Evolutionary conservation across 331 rosid species (phyloP).

Genomic region (Ulmus americana): DNA sequence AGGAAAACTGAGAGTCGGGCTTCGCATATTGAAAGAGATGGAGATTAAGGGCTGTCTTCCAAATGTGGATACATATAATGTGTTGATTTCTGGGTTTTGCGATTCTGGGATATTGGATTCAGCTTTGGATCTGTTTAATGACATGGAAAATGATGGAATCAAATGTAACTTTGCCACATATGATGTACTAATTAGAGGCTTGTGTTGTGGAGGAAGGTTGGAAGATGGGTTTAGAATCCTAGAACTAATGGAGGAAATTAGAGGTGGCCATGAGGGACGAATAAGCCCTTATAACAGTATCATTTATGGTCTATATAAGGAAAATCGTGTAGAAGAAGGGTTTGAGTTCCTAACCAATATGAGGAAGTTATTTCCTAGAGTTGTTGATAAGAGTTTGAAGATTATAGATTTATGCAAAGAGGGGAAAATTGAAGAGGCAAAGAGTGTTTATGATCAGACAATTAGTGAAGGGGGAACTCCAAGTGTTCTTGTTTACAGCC

Average conservation of each 20-base stretch:
- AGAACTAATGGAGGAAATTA: constrained; percentile 66
- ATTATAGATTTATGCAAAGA: constrained; percentile 43
- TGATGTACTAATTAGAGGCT: constrained; percentile 50
- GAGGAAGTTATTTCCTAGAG: constrained; percentile 59
- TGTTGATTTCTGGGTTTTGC: constrained; percentile 49
- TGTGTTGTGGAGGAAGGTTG: constrained; percentile 53
- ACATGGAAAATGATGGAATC: constrained; percentile 66
- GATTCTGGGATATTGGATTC: constrained; percentile 42
- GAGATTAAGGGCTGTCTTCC: constrained; percentile 68
- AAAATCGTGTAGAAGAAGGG: constrained; percentile 43
- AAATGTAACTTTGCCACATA: constrained; percentile 46
- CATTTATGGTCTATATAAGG: constrained; percentile 58
- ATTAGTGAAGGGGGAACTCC: constrained; percentile 50
- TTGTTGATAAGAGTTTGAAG: constrained; percentile 48
- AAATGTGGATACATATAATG: constrained; percentile 57
- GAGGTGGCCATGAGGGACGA: constrained; percentile 40
- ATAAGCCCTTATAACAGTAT: constrained; percentile 66
- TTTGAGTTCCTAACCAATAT: constrained; percentile 41
- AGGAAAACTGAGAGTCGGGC: constrained; percentile 54
- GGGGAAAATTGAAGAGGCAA: constrained; percentile 48
- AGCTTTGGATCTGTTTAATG: constrained; percentile 65
- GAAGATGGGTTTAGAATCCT: constrained; percentile 50
- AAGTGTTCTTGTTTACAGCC: constrained; percentile 48
- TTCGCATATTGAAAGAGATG: constrained; percentile 58
- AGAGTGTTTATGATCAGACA: constrained; percentile 43